A percentile compares a stretch with the other conserved stretches of the same genome.
Conservation (phyloP, 1,284 basidiomycete genomes). For the Fomitopsis palustris region DNA sequence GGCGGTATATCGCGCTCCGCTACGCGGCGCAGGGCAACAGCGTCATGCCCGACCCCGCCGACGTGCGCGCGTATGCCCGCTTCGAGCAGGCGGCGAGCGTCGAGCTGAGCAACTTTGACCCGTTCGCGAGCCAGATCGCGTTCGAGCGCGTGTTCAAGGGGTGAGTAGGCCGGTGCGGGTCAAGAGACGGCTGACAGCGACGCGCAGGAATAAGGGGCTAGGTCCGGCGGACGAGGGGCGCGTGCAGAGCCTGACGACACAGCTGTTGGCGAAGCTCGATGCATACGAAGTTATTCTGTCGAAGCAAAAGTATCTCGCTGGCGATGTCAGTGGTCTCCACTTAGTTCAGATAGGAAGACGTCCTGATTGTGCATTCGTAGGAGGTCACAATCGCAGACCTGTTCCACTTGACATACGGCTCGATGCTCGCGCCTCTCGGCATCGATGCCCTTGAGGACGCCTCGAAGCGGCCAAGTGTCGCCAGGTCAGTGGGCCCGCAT, state of each 20-base stretch:
- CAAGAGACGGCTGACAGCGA: not conserved
- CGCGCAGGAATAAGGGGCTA: not conserved
- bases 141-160: slow-evolving; percentile 45
- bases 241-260: not conserved
- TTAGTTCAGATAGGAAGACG: not conserved
- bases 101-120: slow-evolving; percentile 52
- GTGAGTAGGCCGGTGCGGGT: slow-evolving; percentile 23
- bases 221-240: not conserved
- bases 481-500: slow-evolving; percentile 14
- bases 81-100: slow-evolving; percentile 57
- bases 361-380: slow-evolving; percentile 23
- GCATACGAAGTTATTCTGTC: slow-evolving; percentile 43
- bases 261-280: slow-evolving; percentile 34
- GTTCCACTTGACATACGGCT: slow-evolving; percentile 47
- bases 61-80: slow-evolving; percentile 35
- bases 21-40: slow-evolving; percentile 34
- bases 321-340: slow-evolving; percentile 33
- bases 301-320: slow-evolving; percentile 44
- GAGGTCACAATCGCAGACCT: slow-evolving; percentile 48
- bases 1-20: slow-evolving; percentile 45
- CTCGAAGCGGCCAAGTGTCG: slow-evolving; percentile 28
- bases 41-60: slow-evolving; percentile 27
- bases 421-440: slow-evolving; percentile 18
- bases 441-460: slow-evolving; percentile 19
- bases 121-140: slow-evolving; percentile 35